Evolutionary conservation across 208 protist species (phyloP), one percentile per base, ranked within the genome.

Genomic region (Naegleria lovaniensis): DNA sequence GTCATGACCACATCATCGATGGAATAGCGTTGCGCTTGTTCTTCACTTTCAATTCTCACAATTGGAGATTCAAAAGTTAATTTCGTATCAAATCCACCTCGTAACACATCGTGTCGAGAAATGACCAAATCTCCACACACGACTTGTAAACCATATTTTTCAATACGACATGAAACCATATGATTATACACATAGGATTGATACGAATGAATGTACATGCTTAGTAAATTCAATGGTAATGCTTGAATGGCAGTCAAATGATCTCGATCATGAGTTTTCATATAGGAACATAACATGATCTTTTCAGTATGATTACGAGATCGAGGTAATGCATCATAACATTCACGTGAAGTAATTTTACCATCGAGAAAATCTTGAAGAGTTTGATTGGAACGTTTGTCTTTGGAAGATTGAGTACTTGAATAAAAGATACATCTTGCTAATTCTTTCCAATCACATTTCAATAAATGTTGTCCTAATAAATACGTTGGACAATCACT

Each of bases 171-270:
- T 7, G 97, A 97, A n/a, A 95, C 97, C 89, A 98, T 95, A 16
- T 91, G 75, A 94, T 99, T 99, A 96, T 95, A 99, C 43, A 98
- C 92, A 0, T 96, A 93, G 90, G 96, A 98, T 91, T 99, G 98
- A 90, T 97, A 97, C 22, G 96, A 94, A 91, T 99, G 97, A 85
- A 97, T 95, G 92, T 98, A 99, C 83, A 99, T 94, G 94, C 96
- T 96, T 13, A 93, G 93, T 86, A 97, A 85, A 39, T 96, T 96
- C 43, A 96, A 94, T 59, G 97, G 95, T 58, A 98, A 91, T 38
- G 91, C 91, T n/a, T 93, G 88, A 86, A 98, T 90, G 15, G 95
- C 93, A 85, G 94, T 94, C 0, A 94, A 84, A 90, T 95, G 96
- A 93, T 98, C 96, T 13, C 36, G 55, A 13, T 33, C 43, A 40